Percentiles rank a stretch among this genome's conserved stretches.
phyloP scores from a whole-genome alignment of 164 flowering plant species.

The Dillenia suffruticosa region DNA sequence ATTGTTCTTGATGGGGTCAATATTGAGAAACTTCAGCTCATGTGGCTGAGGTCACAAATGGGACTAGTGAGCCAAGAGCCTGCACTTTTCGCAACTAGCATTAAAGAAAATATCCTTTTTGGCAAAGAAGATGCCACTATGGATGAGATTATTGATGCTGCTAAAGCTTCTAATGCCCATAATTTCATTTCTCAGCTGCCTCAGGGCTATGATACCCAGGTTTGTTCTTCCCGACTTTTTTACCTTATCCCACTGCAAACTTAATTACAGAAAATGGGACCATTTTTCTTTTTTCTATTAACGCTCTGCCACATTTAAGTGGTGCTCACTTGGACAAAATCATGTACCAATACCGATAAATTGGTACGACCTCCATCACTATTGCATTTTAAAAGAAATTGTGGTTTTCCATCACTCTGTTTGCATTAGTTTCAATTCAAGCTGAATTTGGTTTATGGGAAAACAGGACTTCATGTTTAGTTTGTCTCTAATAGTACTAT shows the following conservation, averaged over 20 bases:
- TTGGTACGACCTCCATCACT: too few species aligned
- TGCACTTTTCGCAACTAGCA: constrained; percentile 71
- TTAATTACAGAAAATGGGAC: too few species aligned
- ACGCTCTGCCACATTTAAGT: neutral
- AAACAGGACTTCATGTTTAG: too few species aligned
- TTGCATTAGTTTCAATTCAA: too few species aligned
- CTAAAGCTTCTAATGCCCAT: constrained; percentile 86
- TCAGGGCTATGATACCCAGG: constrained; percentile 85
- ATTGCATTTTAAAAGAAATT: too few species aligned
- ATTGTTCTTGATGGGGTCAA: constrained; percentile 61
- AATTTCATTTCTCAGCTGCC: constrained; percentile 69
- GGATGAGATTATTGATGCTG: constrained; percentile 68
- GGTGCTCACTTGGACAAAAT: too few species aligned
- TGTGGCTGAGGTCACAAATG: constrained; percentile 90
- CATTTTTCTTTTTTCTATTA: neutral
- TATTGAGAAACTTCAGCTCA: constrained; percentile 60
- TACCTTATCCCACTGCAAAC: neutral
- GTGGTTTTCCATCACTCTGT: too few species aligned
- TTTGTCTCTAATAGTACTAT: neutral
- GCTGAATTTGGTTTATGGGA: too few species aligned
- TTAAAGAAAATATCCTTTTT: constrained; percentile 79
- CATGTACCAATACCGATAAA: too few species aligned
- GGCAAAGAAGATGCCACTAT: constrained; percentile 75
- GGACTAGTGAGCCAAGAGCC: constrained; percentile 96
- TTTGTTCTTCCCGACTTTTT: constrained; percentile 12